These are phyloP conservation scores for Solanum aculeatissimum DNA, from an alignment of 305 asterid genomes.

Conservation along the genomic window DNA sequence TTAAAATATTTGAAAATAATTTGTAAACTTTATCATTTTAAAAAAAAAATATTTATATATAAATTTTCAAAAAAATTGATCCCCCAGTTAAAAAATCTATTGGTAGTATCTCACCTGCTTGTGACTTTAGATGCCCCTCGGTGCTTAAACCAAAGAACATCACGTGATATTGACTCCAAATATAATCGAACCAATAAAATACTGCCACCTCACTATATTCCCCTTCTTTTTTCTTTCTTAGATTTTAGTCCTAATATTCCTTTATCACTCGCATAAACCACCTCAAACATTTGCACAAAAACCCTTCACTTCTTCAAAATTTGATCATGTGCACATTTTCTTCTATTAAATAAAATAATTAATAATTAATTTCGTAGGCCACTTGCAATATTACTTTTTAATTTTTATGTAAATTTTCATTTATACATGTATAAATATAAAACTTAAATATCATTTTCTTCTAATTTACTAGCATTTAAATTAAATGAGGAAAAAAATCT, in stretches of 20 bases:
- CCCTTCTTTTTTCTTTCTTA: background rate
- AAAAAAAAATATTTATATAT: too few relatives aligned
- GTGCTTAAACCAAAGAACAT: background rate
- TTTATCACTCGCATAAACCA: background rate
- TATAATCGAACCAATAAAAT: slow-evolving; percentile 11
- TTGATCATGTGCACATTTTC: background rate
- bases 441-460: too few relatives aligned
- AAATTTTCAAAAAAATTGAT: background rate
- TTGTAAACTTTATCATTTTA: too few relatives aligned
- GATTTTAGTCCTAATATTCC: slow-evolving; percentile 1
- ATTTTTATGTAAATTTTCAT: too few relatives aligned
- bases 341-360: too few relatives aligned
- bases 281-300: background rate
- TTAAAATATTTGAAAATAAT: too few relatives aligned
- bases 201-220: slow-evolving; percentile 18
- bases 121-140: background rate
- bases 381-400: too few relatives aligned
- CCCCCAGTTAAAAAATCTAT: background rate
- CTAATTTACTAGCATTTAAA: too few relatives aligned
- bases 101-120: background rate
- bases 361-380: too few relatives aligned
- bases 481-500: too few relatives aligned
- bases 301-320: background rate
- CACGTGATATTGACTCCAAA: slow-evolving; percentile 1
- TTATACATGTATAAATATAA: too few relatives aligned